Base-by-base conservation (phyloP, 495 filamentous ascomycete genomes). In the Penicillium longicatenatum region DNA sequence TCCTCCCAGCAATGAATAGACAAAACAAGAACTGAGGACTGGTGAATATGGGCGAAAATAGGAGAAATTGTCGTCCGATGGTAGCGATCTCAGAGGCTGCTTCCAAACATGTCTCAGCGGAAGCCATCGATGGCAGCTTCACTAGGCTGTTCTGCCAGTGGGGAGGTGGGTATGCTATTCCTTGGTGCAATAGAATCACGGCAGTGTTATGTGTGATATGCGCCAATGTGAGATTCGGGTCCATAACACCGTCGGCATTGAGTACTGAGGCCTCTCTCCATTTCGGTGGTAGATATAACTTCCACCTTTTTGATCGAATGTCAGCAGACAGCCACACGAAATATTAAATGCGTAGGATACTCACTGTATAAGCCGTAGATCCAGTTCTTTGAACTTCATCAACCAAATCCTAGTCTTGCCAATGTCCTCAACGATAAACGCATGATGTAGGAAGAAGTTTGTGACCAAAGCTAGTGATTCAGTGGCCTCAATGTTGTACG, bases 231-330 rank as follows among this genome's bases (percentile, higher is more conserved):
- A 63, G 48, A 20, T 63, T 63, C 1, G 60, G 60, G 26, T 63
- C 60, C 26, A 26, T 26, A 39, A 39, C 11, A 4, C n/a, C 12
- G 12, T 14, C n/a, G 35, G 4, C 8, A 50, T 60, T 64, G 6
- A 46, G n/a, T 4, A 46, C 53, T 7, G 20, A 56, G 8, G 53
- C 52, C 9, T 61, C 74, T 42, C 67, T 58, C 74, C 73, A 77
- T 55, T 70, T 61, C 46, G 63, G 67, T 39, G 74, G 72, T 6
- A 77, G 66, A 37, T 72, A 73, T 58, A 77, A 66, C 33, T 76
- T 77, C 72, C 72, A 77, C 33, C 71, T 70, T n/a, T n/a, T n/a
- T n/a, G n/a, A n/a, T n/a, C n/a, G n/a, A n/a, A n/a, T n/a, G n/a
- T n/a, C n/a, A n/a, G n/a, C n/a, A n/a, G n/a, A n/a, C n/a, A n/a